Conservation (phyloP, 2,329 filamentous ascomycete genomes). For the Neonectria coccinea region DNA sequence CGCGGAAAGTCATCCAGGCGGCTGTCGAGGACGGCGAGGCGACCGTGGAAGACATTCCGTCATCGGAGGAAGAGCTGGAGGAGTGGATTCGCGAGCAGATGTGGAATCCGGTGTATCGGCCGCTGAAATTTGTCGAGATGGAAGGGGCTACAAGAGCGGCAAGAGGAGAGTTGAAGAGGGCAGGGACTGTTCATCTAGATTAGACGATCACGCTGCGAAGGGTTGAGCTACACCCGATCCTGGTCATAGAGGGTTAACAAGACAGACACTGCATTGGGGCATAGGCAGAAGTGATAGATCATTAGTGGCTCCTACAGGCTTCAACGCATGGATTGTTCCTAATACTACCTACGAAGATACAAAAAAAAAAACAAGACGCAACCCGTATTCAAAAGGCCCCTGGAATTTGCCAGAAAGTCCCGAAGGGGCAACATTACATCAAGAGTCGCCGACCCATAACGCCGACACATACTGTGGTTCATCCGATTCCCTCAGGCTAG, state of each 20-base stretch:
- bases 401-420: constrained; percentile 29
- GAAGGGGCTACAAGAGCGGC: constrained; percentile 67
- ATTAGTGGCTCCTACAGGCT: constrained; percentile 8
- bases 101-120: constrained; percentile 79
- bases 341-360: constrained; percentile 22
- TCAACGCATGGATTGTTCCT: constrained; percentile 23
- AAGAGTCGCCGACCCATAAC: constrained; percentile 38
- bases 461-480: constrained; percentile 39
- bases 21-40: constrained; percentile 78
- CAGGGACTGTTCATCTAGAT: constrained; percentile 45
- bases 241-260: background rate
- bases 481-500: constrained; percentile 23
- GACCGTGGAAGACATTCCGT: constrained; percentile 73
- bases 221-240: background rate
- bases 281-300: background rate
- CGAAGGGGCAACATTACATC: constrained; percentile 33
- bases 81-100: constrained; percentile 83
- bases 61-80: constrained; percentile 65
- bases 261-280: background rate
- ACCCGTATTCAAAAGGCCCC: constrained; percentile 33
- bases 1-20: constrained; percentile 77
- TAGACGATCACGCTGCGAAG: constrained; percentile 28
- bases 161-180: constrained; percentile 52
- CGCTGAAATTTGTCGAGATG: constrained; percentile 67
- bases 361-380: constrained; percentile 22